Base-by-base conservation (phyloP, 2,329 filamentous ascomycete genomes). In the Blastomyces gilchristii region DNA sequence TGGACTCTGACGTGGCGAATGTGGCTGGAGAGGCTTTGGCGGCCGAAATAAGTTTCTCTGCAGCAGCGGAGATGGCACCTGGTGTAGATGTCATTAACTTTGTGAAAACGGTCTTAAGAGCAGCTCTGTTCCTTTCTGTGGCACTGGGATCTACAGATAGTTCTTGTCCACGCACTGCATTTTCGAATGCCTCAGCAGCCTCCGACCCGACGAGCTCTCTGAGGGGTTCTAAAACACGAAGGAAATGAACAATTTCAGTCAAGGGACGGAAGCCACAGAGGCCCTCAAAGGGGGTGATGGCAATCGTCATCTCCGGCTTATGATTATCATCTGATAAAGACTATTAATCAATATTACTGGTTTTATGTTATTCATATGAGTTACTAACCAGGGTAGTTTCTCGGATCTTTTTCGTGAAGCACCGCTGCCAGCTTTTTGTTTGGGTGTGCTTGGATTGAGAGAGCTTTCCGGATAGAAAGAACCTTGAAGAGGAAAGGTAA, bases 251-350 rank as follows among this genome's bases (percentile, higher is more conserved):
- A 66, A 97, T 94, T 77, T 99, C 92, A 5, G 79, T 81, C 28
- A 97, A 80, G 0, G 94, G 94, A 11, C 94, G 85, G 81, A 99
- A 99, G 43, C 94, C 94, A 71, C 94, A 99, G 43, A 99, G 84
- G 0, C 94, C 94, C 74, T 97, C 93, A 68, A 99, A 99, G 0
- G 91, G 88, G 0, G 94, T 97, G 71, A 99, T 88, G 66, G 94
- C 94, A 75, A 99, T 96, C 66, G 94, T 92, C 94, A 99, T 99
- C 78, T 99, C 94, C 43, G 94, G 94, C 79, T 99, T 99, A 82
- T 99, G 94, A 79, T 99, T 99, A 80, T 97, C 93, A 81, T 99
- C 91, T 76, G 50, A 14, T 63, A 47, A 68, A 52, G n/a, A 28
- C 37, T 47, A 25, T 58, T 5, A 22, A 16, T 31, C 22, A 11